These are phyloP conservation scores for Pseudocercospora crystallina DNA, from an alignment of 2,329 filamentous ascomycete species.

Conservation along the genomic window DNA sequence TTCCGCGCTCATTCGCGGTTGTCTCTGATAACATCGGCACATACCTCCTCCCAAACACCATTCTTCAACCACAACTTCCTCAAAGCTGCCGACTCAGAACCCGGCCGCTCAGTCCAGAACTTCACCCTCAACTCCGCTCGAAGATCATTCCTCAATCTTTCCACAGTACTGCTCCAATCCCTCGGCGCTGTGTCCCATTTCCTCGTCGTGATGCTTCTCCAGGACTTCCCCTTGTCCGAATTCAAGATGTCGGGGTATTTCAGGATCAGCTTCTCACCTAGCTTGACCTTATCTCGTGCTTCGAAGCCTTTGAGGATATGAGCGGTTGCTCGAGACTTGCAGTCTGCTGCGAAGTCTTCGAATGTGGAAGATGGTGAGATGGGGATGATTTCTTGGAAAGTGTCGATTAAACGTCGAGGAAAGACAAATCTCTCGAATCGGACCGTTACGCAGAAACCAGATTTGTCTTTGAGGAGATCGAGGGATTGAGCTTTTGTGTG, in stretches of 20 bases:
- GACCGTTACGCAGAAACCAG: too few relatives aligned
- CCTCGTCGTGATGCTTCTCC: not conserved
- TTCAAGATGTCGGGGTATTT: not conserved
- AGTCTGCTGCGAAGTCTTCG: not conserved
- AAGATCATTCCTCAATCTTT: not conserved
- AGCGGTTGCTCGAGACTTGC: not conserved
- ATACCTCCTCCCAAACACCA: too few relatives aligned
- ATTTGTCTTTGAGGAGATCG: too few relatives aligned
- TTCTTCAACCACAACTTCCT: not conserved
- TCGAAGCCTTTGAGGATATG: not conserved
- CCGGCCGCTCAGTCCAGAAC: constrained; percentile 7
- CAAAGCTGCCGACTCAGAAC: not conserved
- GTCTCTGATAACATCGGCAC: too few relatives aligned
- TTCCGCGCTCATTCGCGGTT: too few relatives aligned
- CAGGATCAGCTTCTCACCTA: not conserved
- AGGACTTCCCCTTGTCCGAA: not conserved
- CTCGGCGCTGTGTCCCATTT: not conserved
- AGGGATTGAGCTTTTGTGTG: too few relatives aligned
- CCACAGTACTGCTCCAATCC: not conserved
- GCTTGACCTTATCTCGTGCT: not conserved
- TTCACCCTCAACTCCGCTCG: constrained; percentile 5
- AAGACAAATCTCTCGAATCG: too few relatives aligned
- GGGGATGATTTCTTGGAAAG: not conserved
- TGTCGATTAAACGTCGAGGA: not conserved
- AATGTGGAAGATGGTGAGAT: constrained; percentile 2